These are phyloP conservation scores for Arthrinium puccinioides DNA, from an alignment of 2,329 filamentous ascomycete species.

Conservation along the genomic window DNA sequence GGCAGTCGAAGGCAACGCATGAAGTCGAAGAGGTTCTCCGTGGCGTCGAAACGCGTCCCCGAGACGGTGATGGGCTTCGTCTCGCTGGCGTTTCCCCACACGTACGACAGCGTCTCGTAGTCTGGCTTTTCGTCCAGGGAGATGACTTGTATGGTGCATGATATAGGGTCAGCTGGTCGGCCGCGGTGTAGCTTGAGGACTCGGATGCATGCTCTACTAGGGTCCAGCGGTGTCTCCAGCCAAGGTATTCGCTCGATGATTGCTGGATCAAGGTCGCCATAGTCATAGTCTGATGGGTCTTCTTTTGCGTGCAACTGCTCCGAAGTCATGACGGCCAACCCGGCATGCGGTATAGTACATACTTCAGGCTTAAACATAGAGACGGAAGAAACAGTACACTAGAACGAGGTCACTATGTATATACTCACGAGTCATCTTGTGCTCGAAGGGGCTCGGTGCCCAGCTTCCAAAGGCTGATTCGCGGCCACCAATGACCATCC, in stretches of 20 bases:
- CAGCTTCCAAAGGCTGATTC: no score
- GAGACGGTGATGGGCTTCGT: neutral
- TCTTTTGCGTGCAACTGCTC: no score
- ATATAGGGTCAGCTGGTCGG: neutral
- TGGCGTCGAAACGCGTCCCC: neutral
- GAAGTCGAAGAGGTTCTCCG: neutral
- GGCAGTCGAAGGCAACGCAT: neutral
- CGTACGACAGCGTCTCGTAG: slow-evolving; percentile 1
- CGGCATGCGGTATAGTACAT: no score
- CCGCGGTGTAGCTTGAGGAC: neutral
- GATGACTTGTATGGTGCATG: neutral
- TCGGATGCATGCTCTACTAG: neutral
- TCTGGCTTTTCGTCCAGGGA: neutral
- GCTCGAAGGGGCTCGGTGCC: no score
- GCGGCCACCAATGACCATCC: no score
- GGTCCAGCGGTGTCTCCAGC: neutral
- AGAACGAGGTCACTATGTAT: no score
- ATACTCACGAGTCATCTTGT: no score
- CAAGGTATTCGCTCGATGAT: neutral
- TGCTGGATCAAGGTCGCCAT: neutral
- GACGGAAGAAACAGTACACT: no score
- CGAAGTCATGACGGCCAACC: no score
- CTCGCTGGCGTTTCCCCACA: neutral
- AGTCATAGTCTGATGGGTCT: no score
- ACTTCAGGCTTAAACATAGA: no score